Evolutionary conservation across 2,329 filamentous ascomycete genomes (phyloP).

Genomic region (Nemania serpens): DNA sequence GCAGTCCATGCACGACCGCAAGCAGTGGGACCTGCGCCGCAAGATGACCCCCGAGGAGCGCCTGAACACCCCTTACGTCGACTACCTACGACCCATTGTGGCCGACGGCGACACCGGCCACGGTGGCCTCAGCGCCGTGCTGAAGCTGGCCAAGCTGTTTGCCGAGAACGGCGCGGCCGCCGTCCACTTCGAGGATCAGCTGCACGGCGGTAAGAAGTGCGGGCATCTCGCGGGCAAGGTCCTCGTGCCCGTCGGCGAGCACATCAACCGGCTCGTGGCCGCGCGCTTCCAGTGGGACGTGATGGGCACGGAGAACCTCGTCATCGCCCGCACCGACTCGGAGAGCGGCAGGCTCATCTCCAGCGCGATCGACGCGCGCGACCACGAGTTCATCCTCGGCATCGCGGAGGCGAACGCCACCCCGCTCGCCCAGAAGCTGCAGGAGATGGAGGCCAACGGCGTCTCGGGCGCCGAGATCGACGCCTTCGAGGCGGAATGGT

Average conservation of each 20-base stretch:
- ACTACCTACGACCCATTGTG: slow-evolving; percentile 93
- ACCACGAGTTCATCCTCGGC: slow-evolving; percentile 96
- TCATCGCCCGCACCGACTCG: slow-evolving; percentile 94
- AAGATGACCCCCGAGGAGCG: slow-evolving; percentile 77
- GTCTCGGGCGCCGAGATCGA: slow-evolving; percentile 82
- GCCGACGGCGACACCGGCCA: slow-evolving; percentile 97
- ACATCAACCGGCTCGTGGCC: slow-evolving; percentile 92
- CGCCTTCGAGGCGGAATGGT: slow-evolving; percentile 83
- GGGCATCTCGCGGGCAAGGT: slow-evolving; percentile 97
- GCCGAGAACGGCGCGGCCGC: slow-evolving; percentile 95
- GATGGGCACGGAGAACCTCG: slow-evolving; percentile 93
- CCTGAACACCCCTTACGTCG: slow-evolving; percentile 76
- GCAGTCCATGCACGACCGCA: slow-evolving; percentile 94
- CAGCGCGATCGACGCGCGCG: slow-evolving; percentile 88
- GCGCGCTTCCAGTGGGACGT: slow-evolving; percentile 97
- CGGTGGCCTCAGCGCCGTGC: slow-evolving; percentile 86
- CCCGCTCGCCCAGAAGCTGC: slow-evolving; percentile 84
- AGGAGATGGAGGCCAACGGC: slow-evolving; percentile 84
- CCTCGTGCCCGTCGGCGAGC: slow-evolving; percentile 88
- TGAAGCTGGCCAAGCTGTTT: slow-evolving; percentile 96
- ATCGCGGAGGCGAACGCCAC: slow-evolving; percentile 74
- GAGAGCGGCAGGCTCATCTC: slow-evolving; percentile 91
- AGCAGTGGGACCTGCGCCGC: slow-evolving; percentile 85
- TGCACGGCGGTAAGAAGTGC: slow-evolving; percentile 98
- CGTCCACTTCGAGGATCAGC: slow-evolving; percentile 97